These are phyloP conservation scores for Salix koriyanagi DNA, from an alignment of 345 rosid genomes.

Conservation along the genomic window DNA sequence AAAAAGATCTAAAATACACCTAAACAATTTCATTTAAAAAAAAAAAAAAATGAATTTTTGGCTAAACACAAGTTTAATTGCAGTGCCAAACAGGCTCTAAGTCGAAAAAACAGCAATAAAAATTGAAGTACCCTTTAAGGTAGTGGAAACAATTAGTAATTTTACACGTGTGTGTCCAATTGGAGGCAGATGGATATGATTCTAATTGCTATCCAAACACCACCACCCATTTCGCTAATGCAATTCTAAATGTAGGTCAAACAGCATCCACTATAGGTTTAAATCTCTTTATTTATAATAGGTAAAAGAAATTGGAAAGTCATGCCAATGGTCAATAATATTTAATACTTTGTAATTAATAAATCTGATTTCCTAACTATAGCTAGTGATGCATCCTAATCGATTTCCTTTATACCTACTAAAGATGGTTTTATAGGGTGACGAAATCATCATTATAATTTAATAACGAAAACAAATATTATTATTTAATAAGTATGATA, in stretches of 20 bases:
- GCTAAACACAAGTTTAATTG: too few relatives aligned
- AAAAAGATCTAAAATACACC: too few relatives aligned
- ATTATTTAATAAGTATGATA: too few relatives aligned
- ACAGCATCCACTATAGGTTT: constrained; percentile 1
- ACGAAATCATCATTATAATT: not conserved
- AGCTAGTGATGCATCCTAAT: not conserved
- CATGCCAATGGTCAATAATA: not conserved
- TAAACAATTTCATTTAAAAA: too few relatives aligned
- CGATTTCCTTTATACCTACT: not conserved
- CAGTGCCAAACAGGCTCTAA: too few relatives aligned
- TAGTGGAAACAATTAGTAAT: not conserved
- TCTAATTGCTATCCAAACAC: constrained; percentile 9
- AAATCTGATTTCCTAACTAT: not conserved
- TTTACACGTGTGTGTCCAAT: not conserved
- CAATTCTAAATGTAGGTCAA: constrained; percentile 18
- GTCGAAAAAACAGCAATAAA: too few relatives aligned
- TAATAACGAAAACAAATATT: too few relatives aligned
- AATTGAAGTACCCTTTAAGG: not conserved
- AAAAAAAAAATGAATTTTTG: too few relatives aligned
- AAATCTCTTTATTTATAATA: too few relatives aligned
- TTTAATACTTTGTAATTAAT: too few relatives aligned
- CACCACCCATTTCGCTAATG: constrained; percentile 1
- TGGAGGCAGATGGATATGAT: constrained; percentile 13
- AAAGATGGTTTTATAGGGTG: not conserved
- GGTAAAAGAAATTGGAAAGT: not conserved